Conservation (phyloP, 1,284 basidiomycete genomes). For the Ceratobasidium papillatum region DNA sequence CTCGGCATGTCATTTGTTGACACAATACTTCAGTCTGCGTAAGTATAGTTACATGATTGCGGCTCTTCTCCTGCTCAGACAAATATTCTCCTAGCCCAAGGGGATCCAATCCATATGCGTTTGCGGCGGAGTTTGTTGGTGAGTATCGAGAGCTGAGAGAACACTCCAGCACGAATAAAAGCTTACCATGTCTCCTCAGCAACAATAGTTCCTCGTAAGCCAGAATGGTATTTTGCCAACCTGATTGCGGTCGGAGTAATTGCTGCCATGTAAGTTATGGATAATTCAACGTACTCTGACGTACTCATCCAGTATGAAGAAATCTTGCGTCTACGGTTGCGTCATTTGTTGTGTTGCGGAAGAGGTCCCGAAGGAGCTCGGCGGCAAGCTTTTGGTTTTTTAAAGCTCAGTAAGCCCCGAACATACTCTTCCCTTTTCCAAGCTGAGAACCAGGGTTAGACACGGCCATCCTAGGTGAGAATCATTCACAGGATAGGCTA, state of each 20-base stretch:
- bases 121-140: conserved; percentile 36
- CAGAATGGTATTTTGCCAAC: conserved; percentile 32
- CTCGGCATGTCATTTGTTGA: conserved; percentile 40
- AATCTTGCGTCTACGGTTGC: conserved; percentile 31
- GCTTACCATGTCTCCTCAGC: not conserved
- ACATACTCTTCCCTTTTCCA: not conserved
- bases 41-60: not conserved
- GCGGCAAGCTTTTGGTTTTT: conserved; percentile 34
- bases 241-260: conserved; percentile 30
- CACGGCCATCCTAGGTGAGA: conserved; percentile 32
- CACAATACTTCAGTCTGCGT: conserved; percentile 32
- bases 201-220: conserved; percentile 33
- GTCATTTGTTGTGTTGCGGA: conserved; percentile 34
- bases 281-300: not conserved
- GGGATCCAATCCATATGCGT: conserved; percentile 31
- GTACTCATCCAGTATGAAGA: not conserved
- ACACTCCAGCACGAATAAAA: too few species aligned
- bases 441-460: not conserved
- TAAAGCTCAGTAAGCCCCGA: not conserved
- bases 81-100: not conserved
- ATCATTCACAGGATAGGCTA: not conserved
- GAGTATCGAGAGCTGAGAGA: not conserved
- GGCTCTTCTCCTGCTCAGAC: not conserved
- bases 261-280: conserved; percentile 22
- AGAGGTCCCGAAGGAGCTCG: conserved; percentile 2